Base-by-base conservation (phyloP, 768 basidiomycete species). In the Cyathus striatus region DNA sequence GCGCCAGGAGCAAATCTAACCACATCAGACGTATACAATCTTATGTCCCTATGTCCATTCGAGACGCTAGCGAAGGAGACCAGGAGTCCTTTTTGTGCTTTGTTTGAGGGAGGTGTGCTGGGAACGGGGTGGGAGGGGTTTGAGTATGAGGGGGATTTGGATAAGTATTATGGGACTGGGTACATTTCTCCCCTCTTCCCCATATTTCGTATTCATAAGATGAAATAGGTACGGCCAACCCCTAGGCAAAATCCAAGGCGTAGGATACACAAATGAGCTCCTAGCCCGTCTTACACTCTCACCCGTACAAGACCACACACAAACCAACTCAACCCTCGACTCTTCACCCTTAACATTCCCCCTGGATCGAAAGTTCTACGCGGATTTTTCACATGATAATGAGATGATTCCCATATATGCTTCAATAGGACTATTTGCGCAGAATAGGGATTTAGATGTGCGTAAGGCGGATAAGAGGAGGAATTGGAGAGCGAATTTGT, bases 191-290 rank as follows among this genome's bases (percentile, higher is more conserved):
- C 21, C 38, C 4, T 18, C 24, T 14, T 9, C 23, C 5, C 21
- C 4, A 20, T 3, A 3, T n/a, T 13, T n/a, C 18, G 17, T 27
- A 23, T 14, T 22, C 3, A 16, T 10, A n/a, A n/a, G n/a, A n/a
- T n/a, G n/a, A n/a, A 9, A 17, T 46, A 86, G 85, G 16, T 76
- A 87, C 46, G 88, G 89, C 3, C 78, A 80, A 47, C 50, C 58
- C 2, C 66, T 91, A 1, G 89, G 90, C 2, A 81, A 68, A 4
- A 79, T 90, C 6, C 87, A 89, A 56, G 89, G 90, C 23, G 82
- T 92, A 3, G 92, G 91, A 5, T 95, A 87, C 57, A 70, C 88
- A 54, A 92, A 91, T 57, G 91, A 94, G 63, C 75, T 95, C n/a
- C 59, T 94, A 17, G 87, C 89, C 0, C 79, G 93, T 9, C 71